Base-by-base conservation (phyloP, 768 basidiomycete species). In the Flagelloscypha sp. region DNA sequence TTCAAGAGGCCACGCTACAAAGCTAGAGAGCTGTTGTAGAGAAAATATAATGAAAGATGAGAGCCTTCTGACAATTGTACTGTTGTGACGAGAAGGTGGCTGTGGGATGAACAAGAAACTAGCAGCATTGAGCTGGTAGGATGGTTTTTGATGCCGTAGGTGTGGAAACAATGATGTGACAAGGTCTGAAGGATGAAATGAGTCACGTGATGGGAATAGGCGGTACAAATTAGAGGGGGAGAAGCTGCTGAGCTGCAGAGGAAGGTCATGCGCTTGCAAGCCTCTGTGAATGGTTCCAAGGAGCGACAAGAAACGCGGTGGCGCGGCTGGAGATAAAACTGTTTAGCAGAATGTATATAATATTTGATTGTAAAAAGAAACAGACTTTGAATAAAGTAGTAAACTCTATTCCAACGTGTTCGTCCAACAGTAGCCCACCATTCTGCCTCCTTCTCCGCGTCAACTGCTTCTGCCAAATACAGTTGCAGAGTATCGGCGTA, bases 341-440 rank as follows among this genome's bases (percentile, higher is more conserved):
- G 35, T 16, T 49, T 46, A 41, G 47, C 27, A 49, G 39, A 53
- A 30, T 27, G 11, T 8, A 36, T 40, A 23, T 19, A 32, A 6
- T 27, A 24, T 23, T 18, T 37, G 38, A 7, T 17, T 6, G 31
- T 25, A 23, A 17, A 30, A 12, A 17, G 1, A 27, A 5, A 63
- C 79, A 47, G 49, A 93, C 88, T 85, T 62, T 92, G 84, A 2
- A 93, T 43, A 18, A 93, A 63, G 55, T 84, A 89, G 49, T 72
- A 59, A 3, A 69, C 68, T 7, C 80, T 66, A 13, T 65, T 69
- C 34, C 57, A 45, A 18, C 63, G 50, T 3, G 83, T 87, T 21
- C 74, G 67, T 43, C 81, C 78, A 27, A 84, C 54, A 19, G 76
- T 70, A 11, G 70, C 67, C 92, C 92, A 97, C 83, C 84, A 95